Base-by-base conservation (phyloP, 805 yeast genomes). In the Pichia nanzhaoensis region DNA sequence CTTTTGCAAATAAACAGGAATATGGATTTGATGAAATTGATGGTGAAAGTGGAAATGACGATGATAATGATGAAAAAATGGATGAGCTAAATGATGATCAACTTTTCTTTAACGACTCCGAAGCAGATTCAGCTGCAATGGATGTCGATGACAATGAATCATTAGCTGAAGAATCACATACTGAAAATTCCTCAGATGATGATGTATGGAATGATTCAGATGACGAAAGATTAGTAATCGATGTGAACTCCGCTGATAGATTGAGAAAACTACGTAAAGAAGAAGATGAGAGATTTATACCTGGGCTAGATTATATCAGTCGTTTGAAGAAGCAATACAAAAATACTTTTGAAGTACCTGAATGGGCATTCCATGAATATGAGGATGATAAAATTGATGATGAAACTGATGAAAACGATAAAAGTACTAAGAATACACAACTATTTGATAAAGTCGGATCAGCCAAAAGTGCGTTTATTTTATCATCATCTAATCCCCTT, bases 181-280 rank as follows among this genome's bases (percentile, higher is more conserved):
- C 54, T 20, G 60, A 52, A 66, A 54, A 30, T 33, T 41, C 50
- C 6, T 53, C 55, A 1, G 55, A 53, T 21, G 63, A 57, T 3
- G 53, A 70, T 44, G 88, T 82, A 2, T 93, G 99, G 99, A 63
- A 63, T 14, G 99, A 93, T 65, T 82, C 95, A 47, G 98, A 90
- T 57, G 99, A 93, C 61, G 98, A 90, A 50, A 71, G 70, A 37
- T 53, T 85, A 21, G 66, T 68, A 18, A 71, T 91, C 6, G 77
- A 93, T 1, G 64, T 93, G 27, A 58, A 70, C 14, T 61, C 74
- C 1, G 67, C 81, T 1, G 82, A 82, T 51, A 78, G 75, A 53
- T 63, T 82, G 28, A 80, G 76, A 52, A 93, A 91, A 65, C 70
- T 93, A 54, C 77, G 96, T 56, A 70, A 72, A 39, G 61, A 75